Base-by-base conservation (phyloP, 2,329 filamentous ascomycete species). In the Calonectria fujianensis region DNA sequence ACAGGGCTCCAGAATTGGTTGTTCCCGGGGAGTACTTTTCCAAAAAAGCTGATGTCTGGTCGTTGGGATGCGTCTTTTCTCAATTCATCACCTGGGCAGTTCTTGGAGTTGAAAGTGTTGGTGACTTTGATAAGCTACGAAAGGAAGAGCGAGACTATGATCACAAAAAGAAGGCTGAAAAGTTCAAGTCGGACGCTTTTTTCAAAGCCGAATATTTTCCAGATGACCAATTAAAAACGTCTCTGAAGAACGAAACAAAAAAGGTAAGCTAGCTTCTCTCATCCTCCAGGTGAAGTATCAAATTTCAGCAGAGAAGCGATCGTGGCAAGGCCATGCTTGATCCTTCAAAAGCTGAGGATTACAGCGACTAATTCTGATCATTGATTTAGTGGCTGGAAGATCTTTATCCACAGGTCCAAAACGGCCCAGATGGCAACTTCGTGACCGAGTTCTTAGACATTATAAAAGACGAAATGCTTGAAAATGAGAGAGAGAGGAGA, bases 31-130 rank as follows among this genome's bases (percentile, higher is more conserved):
- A 59, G 1, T 41, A 27, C 20, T 37, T 65, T 16, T 75, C 74
- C 1, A 39, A 63, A 24, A 76, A 76, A 29, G 39, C 67, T 6
- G 74, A 76, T 27, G 54, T 76, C 4, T 76, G 74, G 74, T 45
- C 74, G 4, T 37, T 76, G 13, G 74, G 74, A 4, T 76, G 74
- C 24, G 74, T 76, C 16, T 76, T 76, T 39, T 74, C 72, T 27
- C 59, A 76, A 39, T 57, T 74, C n/a, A 32, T 74, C 4, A 74
- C 71, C 1, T 76, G 74, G 74, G 71, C 68, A 2, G 29, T 70
- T 18, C 24, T n/a, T 16, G 76, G 64, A 5, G 71, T 51, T 32
- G 67, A 77, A 7, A 67, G 51, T 11, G 45, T 69, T 16, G 13
- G 32, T 4, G 39, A 29, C 10, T 73, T 65, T 35, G 69, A 69